These are phyloP conservation scores for Epichloe glyceriae DNA, from an alignment of 2,329 filamentous ascomycete species.

Conservation along the genomic window DNA sequence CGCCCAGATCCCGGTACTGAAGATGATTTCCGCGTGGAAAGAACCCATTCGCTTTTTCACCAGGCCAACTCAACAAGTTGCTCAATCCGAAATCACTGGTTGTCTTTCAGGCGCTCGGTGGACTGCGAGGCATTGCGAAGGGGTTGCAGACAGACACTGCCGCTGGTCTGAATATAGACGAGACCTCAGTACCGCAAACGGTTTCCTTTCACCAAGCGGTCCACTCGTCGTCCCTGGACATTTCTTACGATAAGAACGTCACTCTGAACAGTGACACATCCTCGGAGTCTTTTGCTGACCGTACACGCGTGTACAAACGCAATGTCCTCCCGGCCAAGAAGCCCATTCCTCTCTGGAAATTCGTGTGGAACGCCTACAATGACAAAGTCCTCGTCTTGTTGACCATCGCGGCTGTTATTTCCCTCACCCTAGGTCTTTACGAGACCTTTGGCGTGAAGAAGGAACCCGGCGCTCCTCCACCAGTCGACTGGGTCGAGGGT, in stretches of 20 bases:
- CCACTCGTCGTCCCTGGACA: background rate
- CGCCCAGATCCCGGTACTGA: constrained; percentile 60
- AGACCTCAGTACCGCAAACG: constrained; percentile 47
- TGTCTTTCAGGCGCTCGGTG: constrained; percentile 65
- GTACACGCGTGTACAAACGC: constrained; percentile 22
- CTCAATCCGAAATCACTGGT: constrained; percentile 67
- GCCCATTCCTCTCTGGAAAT: constrained; percentile 42
- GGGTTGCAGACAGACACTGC: constrained; percentile 54
- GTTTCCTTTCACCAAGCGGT: constrained; percentile 54
- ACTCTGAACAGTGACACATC: constrained; percentile 11
- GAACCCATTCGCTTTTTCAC: constrained; percentile 75
- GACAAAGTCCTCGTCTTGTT: constrained; percentile 62
- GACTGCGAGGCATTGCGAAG: constrained; percentile 58
- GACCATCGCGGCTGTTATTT: constrained; percentile 54
- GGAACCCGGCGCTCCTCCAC: constrained; percentile 37
- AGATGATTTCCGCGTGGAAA: constrained; percentile 56
- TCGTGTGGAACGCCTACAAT: constrained; percentile 60
- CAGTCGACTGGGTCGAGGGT: constrained; percentile 54
- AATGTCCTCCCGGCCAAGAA: constrained; percentile 54
- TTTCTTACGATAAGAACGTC: constrained; percentile 5
- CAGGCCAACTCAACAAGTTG: constrained; percentile 67
- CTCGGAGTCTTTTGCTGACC: constrained; percentile 13
- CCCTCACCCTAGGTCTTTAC: constrained; percentile 56
- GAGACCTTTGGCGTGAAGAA: constrained; percentile 45
- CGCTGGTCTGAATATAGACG: constrained; percentile 57